phyloP scores from a whole-genome alignment of 192 early-diverging fungal genomes.

The Umbelopsis sp. region DNA sequence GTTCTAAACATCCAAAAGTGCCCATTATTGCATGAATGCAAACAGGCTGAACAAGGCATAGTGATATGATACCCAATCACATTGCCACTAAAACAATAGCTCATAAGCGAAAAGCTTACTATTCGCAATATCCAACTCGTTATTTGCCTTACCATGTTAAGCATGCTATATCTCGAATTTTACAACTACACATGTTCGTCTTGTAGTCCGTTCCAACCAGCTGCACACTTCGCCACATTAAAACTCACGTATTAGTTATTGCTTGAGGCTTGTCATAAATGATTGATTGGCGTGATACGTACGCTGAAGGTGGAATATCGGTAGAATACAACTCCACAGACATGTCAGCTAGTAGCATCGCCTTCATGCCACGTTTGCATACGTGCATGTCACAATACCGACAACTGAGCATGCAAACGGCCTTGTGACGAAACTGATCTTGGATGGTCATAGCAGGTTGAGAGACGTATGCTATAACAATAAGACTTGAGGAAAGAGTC shows the following conservation, averaged over 20 bases:
- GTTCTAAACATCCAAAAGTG: slow-evolving; percentile 98
- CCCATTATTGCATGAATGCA: slow-evolving; percentile 93
- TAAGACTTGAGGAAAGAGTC: background rate
- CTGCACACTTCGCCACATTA: slow-evolving; percentile 49
- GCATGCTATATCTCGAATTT: slow-evolving; percentile 75
- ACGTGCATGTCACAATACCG: slow-evolving; percentile 55
- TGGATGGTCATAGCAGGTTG: background rate
- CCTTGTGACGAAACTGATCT: slow-evolving; percentile 48
- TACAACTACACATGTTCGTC: slow-evolving; percentile 69
- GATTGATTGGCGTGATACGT: background rate
- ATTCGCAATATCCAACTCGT: background rate
- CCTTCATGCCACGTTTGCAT: slow-evolving; percentile 76
- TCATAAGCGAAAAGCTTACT: background rate
- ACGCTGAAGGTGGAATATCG: slow-evolving; percentile 60
- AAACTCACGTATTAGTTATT: slow-evolving; percentile 13
- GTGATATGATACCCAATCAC: slow-evolving; percentile 81
- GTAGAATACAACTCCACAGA: slow-evolving; percentile 74
- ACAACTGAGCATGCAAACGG: slow-evolving; percentile 66
- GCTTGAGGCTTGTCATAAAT: background rate
- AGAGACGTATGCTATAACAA: background rate
- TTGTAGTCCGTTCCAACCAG: slow-evolving; percentile 72
- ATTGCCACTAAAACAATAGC: slow-evolving; percentile 55
- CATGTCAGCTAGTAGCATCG: slow-evolving; percentile 71
- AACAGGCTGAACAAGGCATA: slow-evolving; percentile 81
- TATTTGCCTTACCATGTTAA: slow-evolving; percentile 55